Percentiles rank a stretch among this genome's conserved stretches.
Evolutionary conservation across 495 filamentous ascomycete species (phyloP).

Genomic region (Podospora sp.): DNA sequence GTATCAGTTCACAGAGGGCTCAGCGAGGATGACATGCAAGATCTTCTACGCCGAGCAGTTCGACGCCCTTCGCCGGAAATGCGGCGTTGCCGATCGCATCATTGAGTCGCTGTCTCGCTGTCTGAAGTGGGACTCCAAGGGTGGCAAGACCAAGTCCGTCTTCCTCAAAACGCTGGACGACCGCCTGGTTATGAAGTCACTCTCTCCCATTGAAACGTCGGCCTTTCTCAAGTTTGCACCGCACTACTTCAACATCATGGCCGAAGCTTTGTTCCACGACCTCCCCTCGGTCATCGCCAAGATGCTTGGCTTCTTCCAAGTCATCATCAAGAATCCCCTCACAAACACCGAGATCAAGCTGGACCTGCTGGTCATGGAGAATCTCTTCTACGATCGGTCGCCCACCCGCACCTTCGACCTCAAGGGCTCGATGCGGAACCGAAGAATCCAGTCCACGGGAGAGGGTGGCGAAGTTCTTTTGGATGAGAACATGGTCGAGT

Average conservation of each 20-base stretch:
- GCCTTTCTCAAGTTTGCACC: conserved; percentile 95
- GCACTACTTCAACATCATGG: conserved; percentile 96
- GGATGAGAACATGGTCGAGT: conserved; percentile 99
- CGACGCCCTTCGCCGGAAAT: conserved; percentile 89
- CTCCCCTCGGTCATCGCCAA: conserved; percentile 97
- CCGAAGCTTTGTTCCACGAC: conserved; percentile 92
- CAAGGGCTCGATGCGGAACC: conserved; percentile 97
- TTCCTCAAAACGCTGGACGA: conserved; percentile 97
- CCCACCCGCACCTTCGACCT: conserved; percentile 95
- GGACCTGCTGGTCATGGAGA: conserved; percentile 95
- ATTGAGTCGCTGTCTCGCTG: conserved; percentile 94
- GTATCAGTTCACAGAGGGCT: conserved; percentile 89
- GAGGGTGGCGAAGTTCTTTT: conserved; percentile 95
- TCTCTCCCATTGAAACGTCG: conserved; percentile 86
- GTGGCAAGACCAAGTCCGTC: conserved; percentile 97
- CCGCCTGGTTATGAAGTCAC: conserved; percentile 76
- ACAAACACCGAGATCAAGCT: conserved; percentile 95
- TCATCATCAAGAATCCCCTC: conserved; percentile 90
- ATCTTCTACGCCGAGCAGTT: conserved; percentile 98
- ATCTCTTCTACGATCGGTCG: conserved; percentile 93
- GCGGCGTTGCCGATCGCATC: conserved; percentile 89
- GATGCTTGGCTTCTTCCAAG: conserved; percentile 98
- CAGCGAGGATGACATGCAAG: conserved; percentile 94
- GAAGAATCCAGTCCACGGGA: conserved; percentile 91
- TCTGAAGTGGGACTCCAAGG: conserved; percentile 97